These are phyloP conservation scores for Escovopsis sp. DNA, from an alignment of 2,329 filamentous ascomycete genomes.

Conservation along the genomic window DNA sequence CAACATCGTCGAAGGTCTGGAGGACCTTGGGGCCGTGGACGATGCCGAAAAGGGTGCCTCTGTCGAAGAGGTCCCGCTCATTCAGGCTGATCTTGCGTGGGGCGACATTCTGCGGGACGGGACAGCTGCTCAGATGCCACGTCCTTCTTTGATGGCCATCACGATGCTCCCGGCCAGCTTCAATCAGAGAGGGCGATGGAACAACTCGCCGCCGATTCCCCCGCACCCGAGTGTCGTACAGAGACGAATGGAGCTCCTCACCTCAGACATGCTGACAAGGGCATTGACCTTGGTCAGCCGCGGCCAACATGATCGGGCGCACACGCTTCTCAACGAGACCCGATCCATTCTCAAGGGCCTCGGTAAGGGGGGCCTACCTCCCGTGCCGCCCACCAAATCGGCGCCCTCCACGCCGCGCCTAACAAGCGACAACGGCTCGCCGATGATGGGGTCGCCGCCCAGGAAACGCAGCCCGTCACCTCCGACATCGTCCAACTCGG, in stretches of 20 bases:
- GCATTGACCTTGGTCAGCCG: slow-evolving; percentile 81
- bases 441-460: slow-evolving; percentile 33
- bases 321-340: slow-evolving; percentile 85
- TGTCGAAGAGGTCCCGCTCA: slow-evolving; percentile 85
- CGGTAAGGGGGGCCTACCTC: slow-evolving; percentile 85
- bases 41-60: slow-evolving; percentile 71
- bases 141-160: slow-evolving; percentile 83
- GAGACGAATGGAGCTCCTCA: slow-evolving; percentile 90
- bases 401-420: slow-evolving; percentile 34
- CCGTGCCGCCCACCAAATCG: slow-evolving; percentile 51
- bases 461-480: slow-evolving; percentile 41
- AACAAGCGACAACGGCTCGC: slow-evolving; percentile 24
- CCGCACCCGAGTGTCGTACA: slow-evolving; percentile 93
- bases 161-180: slow-evolving; percentile 70
- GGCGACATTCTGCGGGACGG: slow-evolving; percentile 88
- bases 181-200: slow-evolving; percentile 50
- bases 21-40: slow-evolving; percentile 77
- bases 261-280: slow-evolving; percentile 92
- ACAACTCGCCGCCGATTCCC: slow-evolving; percentile 64
- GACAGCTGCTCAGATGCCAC: slow-evolving; percentile 66
- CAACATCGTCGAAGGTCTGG: slow-evolving; percentile 85
- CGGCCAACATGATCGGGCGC: slow-evolving; percentile 83
- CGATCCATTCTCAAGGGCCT: slow-evolving; percentile 90
- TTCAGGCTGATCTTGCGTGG: slow-evolving; percentile 88
- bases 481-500: slow-evolving; percentile 31